These are phyloP conservation scores for Cucumis hystrix DNA, from an alignment of 306 rosid species.

Conservation along the genomic window DNA sequence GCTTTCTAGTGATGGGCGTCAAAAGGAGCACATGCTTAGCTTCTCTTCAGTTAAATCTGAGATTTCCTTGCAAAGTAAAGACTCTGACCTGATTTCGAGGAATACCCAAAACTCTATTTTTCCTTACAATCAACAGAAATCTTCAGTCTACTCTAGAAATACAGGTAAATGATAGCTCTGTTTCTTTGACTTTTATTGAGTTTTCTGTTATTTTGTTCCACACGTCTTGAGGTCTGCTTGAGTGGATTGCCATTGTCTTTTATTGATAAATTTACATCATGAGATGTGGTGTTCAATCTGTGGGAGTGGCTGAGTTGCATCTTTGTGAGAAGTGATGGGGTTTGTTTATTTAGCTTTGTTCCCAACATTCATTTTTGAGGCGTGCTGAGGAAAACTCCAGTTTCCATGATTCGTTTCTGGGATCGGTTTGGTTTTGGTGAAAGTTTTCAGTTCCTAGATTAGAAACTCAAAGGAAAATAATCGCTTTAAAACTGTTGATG, in stretches of 20 bases:
- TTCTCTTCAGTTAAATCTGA: slow-evolving; percentile 30
- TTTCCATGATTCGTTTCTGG: neutral
- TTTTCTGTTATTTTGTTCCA: neutral
- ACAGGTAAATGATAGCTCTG: slow-evolving; percentile 13
- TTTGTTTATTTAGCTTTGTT: neutral
- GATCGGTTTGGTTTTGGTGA: neutral
- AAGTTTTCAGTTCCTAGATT: neutral
- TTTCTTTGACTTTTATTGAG: neutral
- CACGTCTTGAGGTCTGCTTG: neutral
- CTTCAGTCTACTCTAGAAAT: slow-evolving; percentile 17
- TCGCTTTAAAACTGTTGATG: neutral
- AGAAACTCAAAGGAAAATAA: neutral
- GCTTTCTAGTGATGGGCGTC: slow-evolving; percentile 6
- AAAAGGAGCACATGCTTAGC: slow-evolving; percentile 41
- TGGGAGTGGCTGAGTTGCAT: neutral
- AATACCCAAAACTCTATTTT: slow-evolving; percentile 10
- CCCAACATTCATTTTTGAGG: neutral
- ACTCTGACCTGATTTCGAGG: slow-evolving; percentile 4
- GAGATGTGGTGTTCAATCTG: neutral
- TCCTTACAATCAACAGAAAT: slow-evolving; percentile 15
- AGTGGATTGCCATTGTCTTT: neutral
- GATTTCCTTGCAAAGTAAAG: slow-evolving; percentile 12
- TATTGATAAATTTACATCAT: neutral
- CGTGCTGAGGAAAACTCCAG: neutral
- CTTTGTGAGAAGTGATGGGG: neutral